Percentiles rank a stretch among this genome's conserved stretches.
Conservation (phyloP, 2,329 filamentous ascomycete genomes). For the Aschersonia sp. region DNA sequence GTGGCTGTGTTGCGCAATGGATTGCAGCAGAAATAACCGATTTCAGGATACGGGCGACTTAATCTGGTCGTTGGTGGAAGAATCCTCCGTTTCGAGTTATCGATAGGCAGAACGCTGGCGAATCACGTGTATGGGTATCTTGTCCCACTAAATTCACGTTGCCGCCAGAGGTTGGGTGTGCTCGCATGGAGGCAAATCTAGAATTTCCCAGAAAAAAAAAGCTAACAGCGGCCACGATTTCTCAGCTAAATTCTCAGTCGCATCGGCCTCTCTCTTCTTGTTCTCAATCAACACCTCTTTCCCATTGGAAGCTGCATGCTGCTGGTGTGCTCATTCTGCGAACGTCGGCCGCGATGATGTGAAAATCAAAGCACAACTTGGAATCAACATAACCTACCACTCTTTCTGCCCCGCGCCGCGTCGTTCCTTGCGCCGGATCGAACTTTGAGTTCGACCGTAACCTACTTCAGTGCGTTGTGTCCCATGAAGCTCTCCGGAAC, state of each 20-base stretch:
- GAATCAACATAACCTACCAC: conserved; percentile 14
- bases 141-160: conserved; percentile 20
- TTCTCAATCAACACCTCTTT: not conserved
- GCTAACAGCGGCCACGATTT: too few relatives aligned
- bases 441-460: not conserved
- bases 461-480: too few relatives aligned
- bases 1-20: not conserved
- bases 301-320: not conserved
- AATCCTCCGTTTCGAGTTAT: conserved; percentile 10
- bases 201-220: not conserved
- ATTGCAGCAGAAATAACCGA: not conserved
- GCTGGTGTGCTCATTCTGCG: conserved; percentile 1
- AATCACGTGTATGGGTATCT: conserved; percentile 18
- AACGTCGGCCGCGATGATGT: conserved; percentile 22
- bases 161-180: conserved; percentile 9
- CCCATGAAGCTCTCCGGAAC: too few relatives aligned
- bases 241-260: too few relatives aligned
- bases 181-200: conserved; percentile 4
- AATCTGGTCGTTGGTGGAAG: not conserved
- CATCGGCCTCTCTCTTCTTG: not conserved
- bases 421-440: conserved; percentile 8
- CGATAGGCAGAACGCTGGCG: conserved; percentile 8
- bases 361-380: conserved; percentile 16
- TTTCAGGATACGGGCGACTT: not conserved
- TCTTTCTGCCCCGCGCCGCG: conserved; percentile 13